Percentiles rank a stretch among this genome's conserved stretches.
These are phyloP conservation scores for Stramenopiles sp. DNA, from an alignment of 352 stramenopile species.

Conservation along the genomic window DNA sequence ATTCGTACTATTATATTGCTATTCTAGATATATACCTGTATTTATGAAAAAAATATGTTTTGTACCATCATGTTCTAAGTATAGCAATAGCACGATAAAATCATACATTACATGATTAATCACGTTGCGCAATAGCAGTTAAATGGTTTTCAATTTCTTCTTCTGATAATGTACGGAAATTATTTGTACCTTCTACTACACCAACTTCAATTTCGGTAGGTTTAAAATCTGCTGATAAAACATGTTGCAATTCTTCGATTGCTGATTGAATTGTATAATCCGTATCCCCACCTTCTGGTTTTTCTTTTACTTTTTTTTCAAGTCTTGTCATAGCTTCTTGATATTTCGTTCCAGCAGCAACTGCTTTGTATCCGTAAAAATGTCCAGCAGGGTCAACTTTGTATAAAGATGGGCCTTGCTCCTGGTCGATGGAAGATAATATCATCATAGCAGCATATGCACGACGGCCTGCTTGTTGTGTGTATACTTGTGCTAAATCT, in stretches of 20 bases:
- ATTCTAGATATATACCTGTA: too few species aligned
- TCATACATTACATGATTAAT: conserved; percentile 38
- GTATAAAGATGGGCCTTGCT: conserved; percentile 88
- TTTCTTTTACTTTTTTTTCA: conserved; percentile 87
- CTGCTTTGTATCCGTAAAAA: conserved; percentile 76
- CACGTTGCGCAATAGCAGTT: conserved; percentile 86
- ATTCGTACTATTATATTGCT: too few species aligned
- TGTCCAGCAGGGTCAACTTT: conserved; percentile 96
- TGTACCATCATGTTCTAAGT: too few species aligned
- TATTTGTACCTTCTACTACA: conserved; percentile 38
- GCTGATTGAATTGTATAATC: conserved; percentile 79
- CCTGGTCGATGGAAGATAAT: conserved; percentile 89
- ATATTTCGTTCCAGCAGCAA: conserved; percentile 79
- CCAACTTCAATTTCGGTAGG: conserved; percentile 80
- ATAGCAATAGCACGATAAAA: too few species aligned
- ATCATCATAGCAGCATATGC: conserved; percentile 83
- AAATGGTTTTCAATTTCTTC: conserved; percentile 91
- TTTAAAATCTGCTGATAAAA: conserved; percentile 90
- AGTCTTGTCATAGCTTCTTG: conserved; percentile 97
- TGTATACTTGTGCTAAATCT: conserved; percentile 87
- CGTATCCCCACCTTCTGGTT: conserved; percentile 56
- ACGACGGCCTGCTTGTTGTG: conserved; percentile 73
- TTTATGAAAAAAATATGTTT: too few species aligned
- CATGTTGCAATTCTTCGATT: conserved; percentile 89
- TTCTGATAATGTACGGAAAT: conserved; percentile 76